Conservation (phyloP, 805 yeast species). For the Candida suzukii region DNA sequence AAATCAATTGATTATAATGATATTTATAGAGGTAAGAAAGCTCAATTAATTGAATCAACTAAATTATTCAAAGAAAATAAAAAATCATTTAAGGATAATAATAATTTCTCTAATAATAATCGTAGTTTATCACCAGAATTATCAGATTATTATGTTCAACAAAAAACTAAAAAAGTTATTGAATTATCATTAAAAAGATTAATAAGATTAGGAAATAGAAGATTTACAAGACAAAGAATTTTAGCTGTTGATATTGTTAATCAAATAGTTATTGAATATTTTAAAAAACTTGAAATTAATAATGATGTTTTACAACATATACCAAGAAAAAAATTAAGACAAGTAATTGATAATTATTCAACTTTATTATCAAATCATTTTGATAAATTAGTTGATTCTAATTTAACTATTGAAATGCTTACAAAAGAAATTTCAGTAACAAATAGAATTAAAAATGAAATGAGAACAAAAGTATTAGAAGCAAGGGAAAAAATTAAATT, state of each 20-base stretch:
- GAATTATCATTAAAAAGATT: conserved; percentile 20
- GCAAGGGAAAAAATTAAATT: conserved; percentile 19
- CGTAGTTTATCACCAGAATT: no score
- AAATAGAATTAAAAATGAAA: conserved; percentile 21
- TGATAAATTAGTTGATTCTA: conserved; percentile 26
- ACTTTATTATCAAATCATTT: conserved; percentile 21
- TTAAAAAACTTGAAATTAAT: conserved; percentile 11
- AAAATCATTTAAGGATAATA: no score
- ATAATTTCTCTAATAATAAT: no score
- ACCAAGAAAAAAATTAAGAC: not conserved
- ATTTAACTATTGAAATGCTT: conserved; percentile 27
- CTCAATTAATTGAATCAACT: no score
- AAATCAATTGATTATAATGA: not conserved
- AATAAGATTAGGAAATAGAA: conserved; percentile 15
- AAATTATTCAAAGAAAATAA: no score
- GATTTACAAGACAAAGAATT: conserved; percentile 8
- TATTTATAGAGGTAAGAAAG: no score
- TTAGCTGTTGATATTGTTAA: conserved; percentile 26
- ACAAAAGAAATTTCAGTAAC: conserved; percentile 20
- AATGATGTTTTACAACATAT: not conserved
- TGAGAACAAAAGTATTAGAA: conserved; percentile 22
- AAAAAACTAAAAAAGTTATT: conserved; percentile 3
- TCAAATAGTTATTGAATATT: conserved; percentile 23
- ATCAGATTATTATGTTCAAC: not conserved
- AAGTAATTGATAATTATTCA: conserved; percentile 12